Evolutionary conservation across 176 grass and related monocot genomes (phyloP).

Genomic region (Pharus latifolius): DNA sequence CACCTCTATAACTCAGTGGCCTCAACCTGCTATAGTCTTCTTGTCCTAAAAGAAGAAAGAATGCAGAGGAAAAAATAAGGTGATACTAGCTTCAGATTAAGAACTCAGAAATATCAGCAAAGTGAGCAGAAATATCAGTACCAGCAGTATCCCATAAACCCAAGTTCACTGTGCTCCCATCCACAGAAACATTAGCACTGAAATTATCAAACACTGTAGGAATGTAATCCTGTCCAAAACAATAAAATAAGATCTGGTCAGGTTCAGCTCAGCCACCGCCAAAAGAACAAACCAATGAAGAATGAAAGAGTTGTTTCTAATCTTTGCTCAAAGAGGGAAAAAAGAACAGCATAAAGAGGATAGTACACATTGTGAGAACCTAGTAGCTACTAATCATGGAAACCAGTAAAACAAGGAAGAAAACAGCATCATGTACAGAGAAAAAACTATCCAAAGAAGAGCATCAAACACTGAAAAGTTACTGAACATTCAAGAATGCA

Average conservation of each 20-base stretch:
- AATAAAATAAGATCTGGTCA: background rate
- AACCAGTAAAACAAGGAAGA: background rate
- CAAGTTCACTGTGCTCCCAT: slow-evolving; percentile 64
- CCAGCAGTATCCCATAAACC: slow-evolving; percentile 75
- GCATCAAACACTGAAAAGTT: background rate
- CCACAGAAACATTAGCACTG: slow-evolving; percentile 72
- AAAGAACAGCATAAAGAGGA: background rate
- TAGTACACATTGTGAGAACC: slow-evolving; percentile 4
- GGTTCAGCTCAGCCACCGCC: too few relatives aligned
- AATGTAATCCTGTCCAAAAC: slow-evolving; percentile 52
- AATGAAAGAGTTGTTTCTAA: background rate
- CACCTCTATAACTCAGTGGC: slow-evolving; percentile 86
- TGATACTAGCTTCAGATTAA: background rate
- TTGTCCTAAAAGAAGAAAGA: slow-evolving; percentile 39
- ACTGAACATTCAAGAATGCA: background rate
- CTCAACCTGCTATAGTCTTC: slow-evolving; percentile 95
- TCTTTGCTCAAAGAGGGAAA: background rate
- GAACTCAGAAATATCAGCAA: background rate
- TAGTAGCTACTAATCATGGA: background rate
- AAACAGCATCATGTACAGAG: too few relatives aligned
- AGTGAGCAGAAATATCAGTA: background rate
- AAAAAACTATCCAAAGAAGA: background rate
- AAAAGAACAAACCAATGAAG: background rate
- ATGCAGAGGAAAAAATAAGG: background rate
- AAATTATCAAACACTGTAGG: slow-evolving; percentile 84